These are phyloP conservation scores for Pigoraptor vietnamica DNA, from an alignment of 78 protist species.

Conservation along the genomic window DNA sequence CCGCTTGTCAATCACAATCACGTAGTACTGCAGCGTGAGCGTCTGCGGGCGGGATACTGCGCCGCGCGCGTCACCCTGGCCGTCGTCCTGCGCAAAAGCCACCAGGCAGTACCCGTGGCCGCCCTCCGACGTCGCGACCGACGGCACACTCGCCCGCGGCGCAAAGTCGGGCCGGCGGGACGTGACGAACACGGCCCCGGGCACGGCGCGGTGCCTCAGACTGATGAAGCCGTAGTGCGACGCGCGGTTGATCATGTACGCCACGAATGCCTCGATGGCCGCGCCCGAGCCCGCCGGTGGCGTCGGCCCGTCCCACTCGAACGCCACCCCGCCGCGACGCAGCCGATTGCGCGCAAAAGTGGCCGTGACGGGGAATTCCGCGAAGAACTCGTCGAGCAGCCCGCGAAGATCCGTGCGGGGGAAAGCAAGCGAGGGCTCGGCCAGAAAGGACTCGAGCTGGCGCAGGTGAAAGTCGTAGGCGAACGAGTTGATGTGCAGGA, in stretches of 20 bases:
- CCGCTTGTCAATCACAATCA: not conserved
- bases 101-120: not conserved
- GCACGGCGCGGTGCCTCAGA: not conserved
- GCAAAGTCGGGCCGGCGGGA: not conserved
- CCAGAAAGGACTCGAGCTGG: not conserved
- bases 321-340: not conserved
- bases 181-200: not conserved
- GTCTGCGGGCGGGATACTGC: no score
- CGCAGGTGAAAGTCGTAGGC: slow-evolving; percentile 8
- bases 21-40: not conserved
- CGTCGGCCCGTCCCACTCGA: not conserved
- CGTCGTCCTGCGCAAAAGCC: not conserved
- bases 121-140: not conserved
- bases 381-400: not conserved
- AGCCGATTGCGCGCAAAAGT: not conserved
- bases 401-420: not conserved
- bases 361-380: not conserved
- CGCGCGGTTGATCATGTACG: not conserved
- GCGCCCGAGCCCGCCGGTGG: not conserved
- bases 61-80: no score
- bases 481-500: not conserved
- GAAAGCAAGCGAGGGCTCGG: not conserved
- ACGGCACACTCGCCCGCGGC: not conserved
- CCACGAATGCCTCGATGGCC: not conserved
- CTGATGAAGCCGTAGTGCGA: not conserved